Evolutionary conservation across 805 yeast species (phyloP), one percentile per base, ranked within the genome.

Genomic region (Wickerhamomyces kurtzmanii): DNA sequence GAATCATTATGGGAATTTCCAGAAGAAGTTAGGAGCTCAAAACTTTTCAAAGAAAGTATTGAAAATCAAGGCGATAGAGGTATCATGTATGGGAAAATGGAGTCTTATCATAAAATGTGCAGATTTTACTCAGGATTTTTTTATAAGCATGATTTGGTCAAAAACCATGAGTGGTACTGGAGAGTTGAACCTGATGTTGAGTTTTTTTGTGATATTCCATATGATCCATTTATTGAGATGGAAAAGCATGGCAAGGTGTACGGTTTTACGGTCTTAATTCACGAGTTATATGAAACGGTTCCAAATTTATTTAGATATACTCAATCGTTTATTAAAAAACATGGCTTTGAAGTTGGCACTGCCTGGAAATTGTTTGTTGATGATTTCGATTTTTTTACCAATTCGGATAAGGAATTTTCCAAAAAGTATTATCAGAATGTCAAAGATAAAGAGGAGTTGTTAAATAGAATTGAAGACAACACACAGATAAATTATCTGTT

Each of bases 101-200:
- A 68, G 28, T 72, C 89, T 5, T 91, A 89, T 48, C 96, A 89
- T 51, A 79, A 81, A 46, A 89, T 89, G 97, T 89, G 97, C 50
- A 66, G 96, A n/a, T 87, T 77, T 49, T 84, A 82, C 47, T 74
- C 93, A 0, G 94, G 95, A 2, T 62, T 64, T 32, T 89, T 89
- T 47, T 84, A 71, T 56, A 71, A 76, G 34, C 96, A 89, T 51
- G 81, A 80, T 5, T 47, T 83, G 36, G 77, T 89, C 23, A 53
- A 54, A 28, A 66, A 73, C 34, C 65, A 74, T 31, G 85, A 86
- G 36, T 89, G 95, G 93, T 89, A 86, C 55, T 87, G 96, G 96
- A 66, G 97, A 31, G 85, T 91, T 9, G 98, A 91, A 52, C 97
- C 97, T 4, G 80, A 80, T 38, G 91, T 89, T 22, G 77, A 82